Conservation (phyloP, 2,329 filamentous ascomycete species). For the Hypoxylon sp. region DNA sequence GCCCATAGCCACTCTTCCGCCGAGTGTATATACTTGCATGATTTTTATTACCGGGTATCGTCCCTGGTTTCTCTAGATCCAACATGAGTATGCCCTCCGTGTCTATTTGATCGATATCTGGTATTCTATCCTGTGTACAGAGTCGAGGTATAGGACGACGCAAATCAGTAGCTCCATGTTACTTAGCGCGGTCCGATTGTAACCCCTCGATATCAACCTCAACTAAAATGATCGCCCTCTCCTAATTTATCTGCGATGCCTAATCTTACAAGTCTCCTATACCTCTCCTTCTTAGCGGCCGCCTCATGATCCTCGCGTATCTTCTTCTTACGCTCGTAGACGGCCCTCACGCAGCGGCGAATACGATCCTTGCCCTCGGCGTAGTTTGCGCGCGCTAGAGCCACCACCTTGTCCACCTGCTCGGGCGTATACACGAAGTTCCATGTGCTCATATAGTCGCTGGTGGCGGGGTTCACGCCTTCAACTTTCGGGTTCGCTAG, state of each 20-base stretch:
- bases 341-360: constrained; percentile 82
- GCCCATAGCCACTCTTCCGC: constrained; percentile 37
- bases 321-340: constrained; percentile 92
- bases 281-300: constrained; percentile 58
- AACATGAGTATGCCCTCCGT: constrained; percentile 4
- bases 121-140: constrained; percentile 27
- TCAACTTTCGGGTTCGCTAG: constrained; percentile 84
- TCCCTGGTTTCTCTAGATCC: constrained; percentile 18
- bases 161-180: neutral
- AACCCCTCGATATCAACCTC: constrained; percentile 40
- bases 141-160: neutral
- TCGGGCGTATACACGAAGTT: constrained; percentile 97
- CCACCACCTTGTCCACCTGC: constrained; percentile 88
- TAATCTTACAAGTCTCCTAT: constrained; percentile 63
- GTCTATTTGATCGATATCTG: constrained; percentile 20
- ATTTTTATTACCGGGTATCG: constrained; percentile 24
- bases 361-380: constrained; percentile 85
- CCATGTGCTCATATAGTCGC: constrained; percentile 95
- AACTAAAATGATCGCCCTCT: constrained; percentile 78
- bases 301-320: constrained; percentile 70
- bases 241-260: constrained; percentile 71
- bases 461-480: constrained; percentile 85
- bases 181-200: neutral
- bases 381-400: constrained; percentile 88
- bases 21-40: constrained; percentile 43